Conservation (phyloP, 306 rosid species). For the Astragalus membranaceus region DNA sequence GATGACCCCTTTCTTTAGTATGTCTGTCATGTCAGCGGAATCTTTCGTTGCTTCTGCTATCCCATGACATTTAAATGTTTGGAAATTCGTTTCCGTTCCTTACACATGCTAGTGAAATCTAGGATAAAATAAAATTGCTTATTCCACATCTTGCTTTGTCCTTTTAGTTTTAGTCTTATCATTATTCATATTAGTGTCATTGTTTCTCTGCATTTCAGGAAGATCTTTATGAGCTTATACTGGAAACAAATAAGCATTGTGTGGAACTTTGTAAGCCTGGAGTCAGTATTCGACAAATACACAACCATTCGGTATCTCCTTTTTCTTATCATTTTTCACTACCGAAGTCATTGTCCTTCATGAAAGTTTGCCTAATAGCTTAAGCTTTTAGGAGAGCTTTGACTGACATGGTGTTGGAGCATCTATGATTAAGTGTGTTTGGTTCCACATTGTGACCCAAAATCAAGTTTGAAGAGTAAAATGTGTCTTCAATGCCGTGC, state of each 20-base stretch:
- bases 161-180: not conserved
- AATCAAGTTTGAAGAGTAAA: not conserved
- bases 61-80: not conserved
- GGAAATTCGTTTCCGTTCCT: not conserved
- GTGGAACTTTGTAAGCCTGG: slow-evolving; percentile 92
- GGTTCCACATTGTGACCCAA: not conserved
- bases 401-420: not conserved
- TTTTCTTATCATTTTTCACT: not conserved
- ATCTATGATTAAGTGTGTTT: not conserved
- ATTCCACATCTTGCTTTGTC: not conserved
- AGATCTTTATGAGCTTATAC: slow-evolving; percentile 81
- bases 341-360: not conserved
- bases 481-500: not conserved
- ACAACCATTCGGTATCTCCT: slow-evolving; percentile 63
- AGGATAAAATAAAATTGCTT: not conserved
- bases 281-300: slow-evolving; percentile 65
- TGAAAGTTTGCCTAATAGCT: not conserved
- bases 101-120: not conserved
- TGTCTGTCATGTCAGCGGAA: not conserved
- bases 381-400: slow-evolving; percentile 1
- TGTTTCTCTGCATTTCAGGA: slow-evolving; percentile 50
- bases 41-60: not conserved
- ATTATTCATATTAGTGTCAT: slow-evolving; percentile 4
- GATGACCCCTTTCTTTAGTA: not conserved
- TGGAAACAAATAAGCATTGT: slow-evolving; percentile 68